phyloP scores from a whole-genome alignment of 306 rosid species.

The Cercis canadensis region DNA sequence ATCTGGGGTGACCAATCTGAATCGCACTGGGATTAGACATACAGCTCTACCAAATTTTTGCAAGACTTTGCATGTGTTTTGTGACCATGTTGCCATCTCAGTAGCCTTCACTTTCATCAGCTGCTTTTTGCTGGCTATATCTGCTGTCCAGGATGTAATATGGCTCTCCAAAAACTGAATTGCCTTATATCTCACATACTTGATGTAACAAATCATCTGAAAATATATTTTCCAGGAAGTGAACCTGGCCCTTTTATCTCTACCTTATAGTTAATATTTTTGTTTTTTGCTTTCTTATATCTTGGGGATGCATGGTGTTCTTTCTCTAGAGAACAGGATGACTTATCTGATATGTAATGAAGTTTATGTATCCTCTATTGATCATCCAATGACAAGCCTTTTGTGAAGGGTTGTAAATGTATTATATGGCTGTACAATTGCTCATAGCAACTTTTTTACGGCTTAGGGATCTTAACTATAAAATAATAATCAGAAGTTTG shows the following conservation, averaged over 20 bases:
- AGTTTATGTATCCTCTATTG: neutral
- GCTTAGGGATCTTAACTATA: too few species aligned
- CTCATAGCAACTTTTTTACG: constrained; percentile 16
- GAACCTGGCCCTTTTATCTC: constrained; percentile 7
- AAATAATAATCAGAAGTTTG: too few species aligned
- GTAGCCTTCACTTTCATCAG: constrained; percentile 83
- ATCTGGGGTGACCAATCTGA: constrained; percentile 83
- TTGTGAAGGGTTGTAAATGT: too few species aligned
- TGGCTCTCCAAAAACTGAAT: constrained; percentile 82
- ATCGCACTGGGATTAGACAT: constrained; percentile 81
- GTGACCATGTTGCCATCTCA: constrained; percentile 87
- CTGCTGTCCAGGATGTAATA: constrained; percentile 71
- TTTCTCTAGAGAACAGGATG: neutral
- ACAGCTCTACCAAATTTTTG: constrained; percentile 80
- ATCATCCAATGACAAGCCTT: neutral
- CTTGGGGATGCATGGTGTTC: constrained; percentile 22
- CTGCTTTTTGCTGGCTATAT: constrained; percentile 67
- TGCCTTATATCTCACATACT: constrained; percentile 1
- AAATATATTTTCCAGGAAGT: constrained; percentile 13
- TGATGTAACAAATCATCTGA: constrained; percentile 24
- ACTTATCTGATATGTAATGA: neutral
- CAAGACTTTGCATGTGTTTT: constrained; percentile 70
- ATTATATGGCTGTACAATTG: constrained; percentile 9
- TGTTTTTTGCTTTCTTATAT: neutral
- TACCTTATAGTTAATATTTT: neutral